Conservation (phyloP, 768 basidiomycete genomes). For the Amanita pseudoporphyria region DNA sequence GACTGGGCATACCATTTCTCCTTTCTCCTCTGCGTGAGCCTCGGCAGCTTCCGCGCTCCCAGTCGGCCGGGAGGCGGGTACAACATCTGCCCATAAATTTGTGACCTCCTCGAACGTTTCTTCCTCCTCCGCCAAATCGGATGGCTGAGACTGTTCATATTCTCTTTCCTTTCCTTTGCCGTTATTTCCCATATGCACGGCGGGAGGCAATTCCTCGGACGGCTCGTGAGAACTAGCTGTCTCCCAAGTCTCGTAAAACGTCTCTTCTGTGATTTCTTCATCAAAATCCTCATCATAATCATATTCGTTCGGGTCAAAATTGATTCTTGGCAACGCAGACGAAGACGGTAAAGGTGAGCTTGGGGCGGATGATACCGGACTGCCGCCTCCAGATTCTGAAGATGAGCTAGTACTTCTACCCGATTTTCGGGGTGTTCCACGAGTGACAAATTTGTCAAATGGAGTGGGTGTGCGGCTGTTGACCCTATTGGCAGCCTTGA, state of each 20-base stretch:
- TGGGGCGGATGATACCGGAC: not conserved
- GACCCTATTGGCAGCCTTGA: too few species aligned
- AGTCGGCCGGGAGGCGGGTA: not conserved
- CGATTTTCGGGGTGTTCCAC: not conserved
- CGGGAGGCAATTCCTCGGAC: not conserved
- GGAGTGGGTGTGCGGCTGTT: too few species aligned
- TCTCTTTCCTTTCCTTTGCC: not conserved
- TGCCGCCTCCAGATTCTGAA: not conserved
- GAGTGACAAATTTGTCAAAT: too few species aligned
- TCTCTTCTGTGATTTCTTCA: constrained; percentile 2
- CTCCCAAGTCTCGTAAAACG: not conserved
- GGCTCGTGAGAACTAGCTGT: not conserved
- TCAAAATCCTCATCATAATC: not conserved
- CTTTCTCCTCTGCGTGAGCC: not conserved
- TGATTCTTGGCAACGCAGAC: not conserved
- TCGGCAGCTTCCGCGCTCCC: too few species aligned
- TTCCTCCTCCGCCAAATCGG: not conserved
- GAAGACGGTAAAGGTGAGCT: not conserved
- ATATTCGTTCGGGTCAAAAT: not conserved
- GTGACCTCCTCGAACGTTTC: not conserved
- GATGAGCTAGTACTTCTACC: not conserved
- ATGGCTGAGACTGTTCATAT: not conserved
- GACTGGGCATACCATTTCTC: not conserved
- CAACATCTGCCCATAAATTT: too few species aligned
- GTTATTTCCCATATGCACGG: not conserved